These are phyloP conservation scores for Aureobasidium musti DNA, from an alignment of 2,329 filamentous ascomycete species.

Conservation along the genomic window DNA sequence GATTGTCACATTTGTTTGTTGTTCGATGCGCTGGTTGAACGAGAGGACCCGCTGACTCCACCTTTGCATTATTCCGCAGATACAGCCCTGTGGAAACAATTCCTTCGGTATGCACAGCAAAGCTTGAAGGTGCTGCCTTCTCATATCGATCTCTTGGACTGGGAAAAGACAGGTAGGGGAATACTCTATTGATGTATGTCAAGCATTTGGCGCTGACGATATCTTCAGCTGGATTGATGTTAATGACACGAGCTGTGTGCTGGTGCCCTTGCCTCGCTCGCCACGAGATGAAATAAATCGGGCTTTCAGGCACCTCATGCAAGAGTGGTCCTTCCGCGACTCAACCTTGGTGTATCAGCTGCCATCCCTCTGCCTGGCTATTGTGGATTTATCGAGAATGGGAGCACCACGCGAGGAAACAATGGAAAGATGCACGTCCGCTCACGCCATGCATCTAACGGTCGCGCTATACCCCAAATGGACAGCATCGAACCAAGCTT, in stretches of 20 bases:
- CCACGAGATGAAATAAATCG: background rate
- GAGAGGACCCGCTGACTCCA: background rate
- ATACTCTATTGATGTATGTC: background rate
- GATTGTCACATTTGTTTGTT: background rate
- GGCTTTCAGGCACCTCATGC: background rate
- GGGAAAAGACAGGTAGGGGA: background rate
- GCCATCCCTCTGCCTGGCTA: background rate
- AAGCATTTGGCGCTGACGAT: background rate
- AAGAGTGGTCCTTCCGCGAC: background rate
- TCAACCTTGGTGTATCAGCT: background rate
- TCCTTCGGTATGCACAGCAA: slow-evolving; percentile 3
- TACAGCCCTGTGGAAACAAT: background rate
- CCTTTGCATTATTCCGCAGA: background rate
- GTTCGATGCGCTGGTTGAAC: background rate
- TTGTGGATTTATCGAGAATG: background rate
- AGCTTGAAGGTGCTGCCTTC: background rate
- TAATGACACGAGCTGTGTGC: background rate
- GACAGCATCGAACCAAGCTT: slow-evolving; percentile 1
- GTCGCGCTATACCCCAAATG: background rate
- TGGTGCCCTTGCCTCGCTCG: background rate
- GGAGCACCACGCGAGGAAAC: background rate
- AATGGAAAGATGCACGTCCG: background rate
- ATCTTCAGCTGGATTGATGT: background rate
- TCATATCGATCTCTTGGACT: slow-evolving; percentile 1
- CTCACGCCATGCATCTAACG: background rate